Percentiles rank a stretch among this genome's conserved stretches.
Conservation (phyloP, 306 rosid species). For the Begonia peltatifolia region DNA sequence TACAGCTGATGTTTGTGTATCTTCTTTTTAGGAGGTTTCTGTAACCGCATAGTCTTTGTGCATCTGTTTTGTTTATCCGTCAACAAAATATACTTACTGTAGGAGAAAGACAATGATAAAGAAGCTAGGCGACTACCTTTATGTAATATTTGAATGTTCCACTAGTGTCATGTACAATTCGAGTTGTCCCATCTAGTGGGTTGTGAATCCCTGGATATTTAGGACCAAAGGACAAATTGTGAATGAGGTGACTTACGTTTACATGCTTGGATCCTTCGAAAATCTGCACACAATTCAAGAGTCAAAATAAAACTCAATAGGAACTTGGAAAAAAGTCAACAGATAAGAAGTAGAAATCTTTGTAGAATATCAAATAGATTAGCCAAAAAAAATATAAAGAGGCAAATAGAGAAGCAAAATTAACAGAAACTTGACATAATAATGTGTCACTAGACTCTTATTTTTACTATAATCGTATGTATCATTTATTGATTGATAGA, state of each 20-base stretch:
- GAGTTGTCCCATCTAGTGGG: constrained; percentile 73
- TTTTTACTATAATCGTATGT: too few species aligned
- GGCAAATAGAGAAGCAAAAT: background rate
- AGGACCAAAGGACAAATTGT: constrained; percentile 96
- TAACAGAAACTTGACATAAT: too few species aligned
- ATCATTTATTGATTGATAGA: too few species aligned
- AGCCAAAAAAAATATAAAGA: background rate
- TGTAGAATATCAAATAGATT: background rate
- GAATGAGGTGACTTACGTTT: constrained; percentile 81
- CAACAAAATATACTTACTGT: too few species aligned
- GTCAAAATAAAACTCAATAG: constrained; percentile 8
- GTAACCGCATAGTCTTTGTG: too few species aligned
- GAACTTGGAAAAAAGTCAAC: constrained; percentile 7
- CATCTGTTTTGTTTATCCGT: too few species aligned
- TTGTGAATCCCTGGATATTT: constrained; percentile 96
- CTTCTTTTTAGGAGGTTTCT: too few species aligned
- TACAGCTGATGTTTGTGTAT: too few species aligned
- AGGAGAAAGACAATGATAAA: too few species aligned
- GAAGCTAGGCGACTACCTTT: constrained; percentile 36
- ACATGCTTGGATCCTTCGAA: constrained; percentile 73
- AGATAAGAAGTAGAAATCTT: background rate
- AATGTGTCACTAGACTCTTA: too few species aligned
- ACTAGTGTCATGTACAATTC: constrained; percentile 65
- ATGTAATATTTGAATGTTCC: constrained; percentile 95
- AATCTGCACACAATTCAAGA: constrained; percentile 35